Base-by-base conservation (phyloP, 306 rosid genomes). In the Acacia confusa region DNA sequence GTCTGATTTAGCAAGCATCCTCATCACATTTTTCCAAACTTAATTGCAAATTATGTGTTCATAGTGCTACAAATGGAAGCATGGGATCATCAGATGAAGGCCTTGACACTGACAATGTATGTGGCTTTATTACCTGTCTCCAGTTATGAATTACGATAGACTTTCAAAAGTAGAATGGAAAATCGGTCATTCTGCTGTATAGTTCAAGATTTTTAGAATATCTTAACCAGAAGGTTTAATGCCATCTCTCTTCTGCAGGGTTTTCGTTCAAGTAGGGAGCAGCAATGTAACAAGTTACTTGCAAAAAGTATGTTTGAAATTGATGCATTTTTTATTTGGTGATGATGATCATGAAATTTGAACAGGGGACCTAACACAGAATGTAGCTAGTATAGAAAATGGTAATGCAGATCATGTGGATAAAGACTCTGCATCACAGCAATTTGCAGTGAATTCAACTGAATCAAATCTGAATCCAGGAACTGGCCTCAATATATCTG, bases 241-340 rank as follows among this genome's bases (percentile, higher is more conserved):
- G 24, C 13, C 15, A 58, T 68, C 32, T 52, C 76, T 84, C 78
- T 63, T 69, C 68, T 66, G 77, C 85, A 88, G 92, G 81, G 77
- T 61, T 50, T 74, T 72, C 68, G 83, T 78, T 60, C 80, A 41
- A 65, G 82, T 48, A 70, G 65, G 75, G 65, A 69, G 82, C 82
- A 70, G 48, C 55, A 77, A 65, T 48, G 53, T 60, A 68, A 82
- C 28, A 60, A 53, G 83, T 52, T 74, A 58, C 82, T 47, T 79
- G 82, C 28, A 82, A 82, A 87, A 79, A 86, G 92, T 89, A 32
- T 30, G 83, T 34, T 55, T 58, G 82, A 78, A 78, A 77, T 41
- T 81, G 68, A 50, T 43, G 38, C 17, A 5, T 58, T 77, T 86
- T 44, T 81, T 78, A 70, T n/a, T 55, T 55, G 47, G 32, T 84